phyloP scores from a whole-genome alignment of 2,329 filamentous ascomycete species.

The Rutstroemia sp. region DNA sequence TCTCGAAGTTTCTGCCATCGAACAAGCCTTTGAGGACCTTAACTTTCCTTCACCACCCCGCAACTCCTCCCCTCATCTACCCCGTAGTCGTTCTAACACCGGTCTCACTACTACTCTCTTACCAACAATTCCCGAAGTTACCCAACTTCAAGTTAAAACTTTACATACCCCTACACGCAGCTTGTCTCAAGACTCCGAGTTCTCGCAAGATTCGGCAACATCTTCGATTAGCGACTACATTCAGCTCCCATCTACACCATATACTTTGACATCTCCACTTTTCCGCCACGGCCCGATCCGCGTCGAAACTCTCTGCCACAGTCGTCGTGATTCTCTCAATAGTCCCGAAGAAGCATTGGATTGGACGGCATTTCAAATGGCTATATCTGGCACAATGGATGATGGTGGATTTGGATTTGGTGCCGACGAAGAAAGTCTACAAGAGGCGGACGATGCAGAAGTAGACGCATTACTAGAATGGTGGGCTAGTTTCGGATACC shows the following conservation, averaged over 20 bases:
- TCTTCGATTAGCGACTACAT: conserved; percentile 27
- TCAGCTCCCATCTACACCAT: conserved; percentile 35
- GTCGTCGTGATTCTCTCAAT: conserved; percentile 23
- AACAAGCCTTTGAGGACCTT: conserved; percentile 19
- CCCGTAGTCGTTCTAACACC: conserved; percentile 17
- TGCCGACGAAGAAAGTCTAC: conserved; percentile 10
- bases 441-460: conserved; percentile 16
- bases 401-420: conserved; percentile 32
- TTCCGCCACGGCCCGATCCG: conserved; percentile 51
- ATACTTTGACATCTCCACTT: conserved; percentile 40
- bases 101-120: conserved; percentile 24
- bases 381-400: conserved; percentile 50
- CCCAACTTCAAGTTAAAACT: conserved; percentile 11
- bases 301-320: conserved; percentile 37
- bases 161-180: not conserved
- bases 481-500: conserved; percentile 20
- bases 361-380: conserved; percentile 61
- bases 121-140: conserved; percentile 38
- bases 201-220: not conserved
- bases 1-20: conserved; percentile 1
- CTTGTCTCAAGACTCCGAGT: conserved; percentile 6
- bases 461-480: conserved; percentile 19
- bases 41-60: conserved; percentile 30
- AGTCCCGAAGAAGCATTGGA: conserved; percentile 45
- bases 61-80: conserved; percentile 29